Evolutionary conservation across 192 early-diverging fungal species (phyloP).

Genomic region (Irineochytrium annulatum): DNA sequence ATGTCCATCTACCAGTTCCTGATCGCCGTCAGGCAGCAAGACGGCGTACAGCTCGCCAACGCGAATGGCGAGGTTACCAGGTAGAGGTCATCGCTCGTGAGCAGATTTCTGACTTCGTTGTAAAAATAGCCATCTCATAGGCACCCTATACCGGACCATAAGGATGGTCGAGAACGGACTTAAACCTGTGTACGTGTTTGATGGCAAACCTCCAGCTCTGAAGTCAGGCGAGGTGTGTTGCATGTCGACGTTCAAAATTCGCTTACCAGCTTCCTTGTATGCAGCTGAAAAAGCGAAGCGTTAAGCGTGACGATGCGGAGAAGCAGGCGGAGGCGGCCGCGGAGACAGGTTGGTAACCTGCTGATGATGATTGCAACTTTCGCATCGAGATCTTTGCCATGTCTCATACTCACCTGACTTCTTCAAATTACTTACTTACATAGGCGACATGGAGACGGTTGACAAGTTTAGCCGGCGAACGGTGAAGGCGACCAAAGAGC

Average conservation of each 20-base stretch:
- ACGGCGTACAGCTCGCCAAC: conserved; percentile 86
- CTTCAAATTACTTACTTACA: not conserved
- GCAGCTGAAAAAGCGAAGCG: conserved; percentile 46
- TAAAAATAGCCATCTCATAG: conserved; percentile 83
- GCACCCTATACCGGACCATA: conserved; percentile 93
- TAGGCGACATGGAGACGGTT: conserved; percentile 71
- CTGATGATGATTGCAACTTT: not conserved
- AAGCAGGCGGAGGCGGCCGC: conserved; percentile 39
- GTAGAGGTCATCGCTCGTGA: conserved; percentile 28
- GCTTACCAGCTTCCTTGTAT: not conserved
- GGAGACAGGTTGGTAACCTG: conserved; percentile 37
- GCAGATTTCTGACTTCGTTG: not conserved
- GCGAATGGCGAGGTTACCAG: conserved; percentile 89
- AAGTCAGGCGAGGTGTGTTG: conserved; percentile 79
- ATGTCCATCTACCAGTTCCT: conserved; percentile 99
- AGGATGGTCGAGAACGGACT: conserved; percentile 96
- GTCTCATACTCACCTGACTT: not conserved
- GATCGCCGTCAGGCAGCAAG: conserved; percentile 83
- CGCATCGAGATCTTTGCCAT: not conserved
- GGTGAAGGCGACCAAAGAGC: conserved; percentile 89
- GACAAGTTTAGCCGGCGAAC: conserved; percentile 83
- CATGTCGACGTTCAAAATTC: not conserved
- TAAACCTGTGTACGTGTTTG: conserved; percentile 96
- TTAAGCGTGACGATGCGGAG: conserved; percentile 43
- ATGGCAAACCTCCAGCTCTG: conserved; percentile 91